phyloP scores from a whole-genome alignment of 2,329 filamentous ascomycete species.

The Alternaria viburni region DNA sequence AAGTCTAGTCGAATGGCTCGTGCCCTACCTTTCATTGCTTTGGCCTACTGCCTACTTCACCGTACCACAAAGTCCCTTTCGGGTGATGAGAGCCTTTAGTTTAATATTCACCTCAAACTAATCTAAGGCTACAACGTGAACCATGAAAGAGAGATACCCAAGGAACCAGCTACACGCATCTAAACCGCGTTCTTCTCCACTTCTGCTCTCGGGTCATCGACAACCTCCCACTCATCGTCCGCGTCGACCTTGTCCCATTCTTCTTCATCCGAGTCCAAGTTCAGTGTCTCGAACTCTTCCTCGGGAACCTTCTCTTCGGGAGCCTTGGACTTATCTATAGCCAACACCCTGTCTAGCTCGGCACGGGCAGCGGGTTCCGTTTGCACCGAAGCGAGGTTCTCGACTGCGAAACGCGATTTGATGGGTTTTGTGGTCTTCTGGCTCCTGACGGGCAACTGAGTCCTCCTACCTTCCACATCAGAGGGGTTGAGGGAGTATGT shows the following conservation, averaged over 20 bases:
- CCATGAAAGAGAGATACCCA: not conserved
- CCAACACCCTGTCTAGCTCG: not conserved
- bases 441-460: not conserved
- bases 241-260: not conserved
- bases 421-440: not conserved
- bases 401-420: not conserved
- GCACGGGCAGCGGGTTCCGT: not conserved
- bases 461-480: not conserved
- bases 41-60: not conserved
- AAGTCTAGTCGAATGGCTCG: not conserved
- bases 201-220: not conserved
- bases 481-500: not conserved
- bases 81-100: not conserved
- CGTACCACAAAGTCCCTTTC: accelerated
- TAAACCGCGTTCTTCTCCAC: not conserved
- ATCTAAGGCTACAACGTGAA: not conserved
- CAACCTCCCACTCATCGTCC: not conserved
- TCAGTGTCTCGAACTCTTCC: not conserved
- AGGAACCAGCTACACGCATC: not conserved
- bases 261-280: not conserved
- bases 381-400: not conserved
- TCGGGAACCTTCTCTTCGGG: not conserved
- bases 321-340: not conserved
- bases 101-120: not conserved
- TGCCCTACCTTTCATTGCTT: not conserved